Conservation (phyloP, 2,329 filamentous ascomycete genomes). For the Penicillium oxalicum region DNA sequence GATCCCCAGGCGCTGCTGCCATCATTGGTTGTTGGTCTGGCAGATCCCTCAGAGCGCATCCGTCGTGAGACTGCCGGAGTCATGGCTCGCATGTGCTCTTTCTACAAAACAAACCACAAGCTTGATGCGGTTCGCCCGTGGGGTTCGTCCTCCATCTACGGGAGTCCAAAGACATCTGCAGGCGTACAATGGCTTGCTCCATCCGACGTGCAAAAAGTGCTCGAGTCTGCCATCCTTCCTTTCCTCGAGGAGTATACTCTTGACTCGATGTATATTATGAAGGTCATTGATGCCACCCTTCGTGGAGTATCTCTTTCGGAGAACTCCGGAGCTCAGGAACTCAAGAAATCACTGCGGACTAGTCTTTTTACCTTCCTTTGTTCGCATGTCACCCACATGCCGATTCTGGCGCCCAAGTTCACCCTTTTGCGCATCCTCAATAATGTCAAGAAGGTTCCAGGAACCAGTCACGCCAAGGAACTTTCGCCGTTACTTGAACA, state of each 20-base stretch:
- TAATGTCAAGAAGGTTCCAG: slow-evolving; percentile 64
- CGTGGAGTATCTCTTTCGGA: slow-evolving; percentile 42
- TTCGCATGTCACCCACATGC: slow-evolving; percentile 64
- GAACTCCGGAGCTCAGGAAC: slow-evolving; percentile 44
- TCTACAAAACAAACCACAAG: slow-evolving; percentile 46
- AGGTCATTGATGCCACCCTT: slow-evolving; percentile 56
- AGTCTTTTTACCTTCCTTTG: slow-evolving; percentile 66
- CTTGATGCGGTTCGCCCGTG: slow-evolving; percentile 43
- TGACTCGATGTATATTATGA: slow-evolving; percentile 64
- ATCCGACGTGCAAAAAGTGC: slow-evolving; percentile 54
- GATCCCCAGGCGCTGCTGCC: slow-evolving; percentile 80
- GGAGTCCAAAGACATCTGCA: slow-evolving; percentile 44
- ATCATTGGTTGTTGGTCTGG: slow-evolving; percentile 68
- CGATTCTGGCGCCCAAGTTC: slow-evolving; percentile 63
- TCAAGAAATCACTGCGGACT: slow-evolving; percentile 59
- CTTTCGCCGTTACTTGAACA: slow-evolving; percentile 68
- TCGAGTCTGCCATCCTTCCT: slow-evolving; percentile 64
- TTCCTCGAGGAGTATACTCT: slow-evolving; percentile 79
- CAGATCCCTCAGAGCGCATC: slow-evolving; percentile 69
- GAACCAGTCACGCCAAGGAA: slow-evolving; percentile 64
- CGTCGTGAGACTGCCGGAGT: slow-evolving; percentile 69
- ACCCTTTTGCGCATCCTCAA: slow-evolving; percentile 67
- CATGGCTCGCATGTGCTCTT: slow-evolving; percentile 50
- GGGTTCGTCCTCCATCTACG: slow-evolving; percentile 63
- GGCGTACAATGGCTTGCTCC: slow-evolving; percentile 52